phyloP scores from a whole-genome alignment of 345 rosid species.

The Aquilaria malaccensis region DNA sequence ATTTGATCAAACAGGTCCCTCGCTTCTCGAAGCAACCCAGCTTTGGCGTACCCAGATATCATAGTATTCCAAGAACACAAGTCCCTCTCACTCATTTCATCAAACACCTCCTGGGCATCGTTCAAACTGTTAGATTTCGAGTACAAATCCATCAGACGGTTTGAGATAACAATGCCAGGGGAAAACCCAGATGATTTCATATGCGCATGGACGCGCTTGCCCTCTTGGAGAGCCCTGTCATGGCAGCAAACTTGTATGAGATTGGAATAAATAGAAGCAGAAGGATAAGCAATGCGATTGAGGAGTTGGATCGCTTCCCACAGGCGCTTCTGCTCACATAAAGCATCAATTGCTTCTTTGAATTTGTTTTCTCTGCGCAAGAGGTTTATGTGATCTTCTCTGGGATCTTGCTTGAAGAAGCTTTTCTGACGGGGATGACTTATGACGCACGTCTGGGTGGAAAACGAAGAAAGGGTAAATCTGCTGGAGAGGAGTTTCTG shows the following conservation, averaged over 20 bases:
- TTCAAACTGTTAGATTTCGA: slow-evolving; percentile 44
- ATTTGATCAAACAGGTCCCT: slow-evolving; percentile 69
- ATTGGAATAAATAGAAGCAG: slow-evolving; percentile 57
- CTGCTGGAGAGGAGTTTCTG: slow-evolving; percentile 9
- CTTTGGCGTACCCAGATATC: slow-evolving; percentile 53
- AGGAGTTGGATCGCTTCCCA: slow-evolving; percentile 57
- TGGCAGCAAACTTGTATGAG: slow-evolving; percentile 52
- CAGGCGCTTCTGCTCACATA: slow-evolving; percentile 46
- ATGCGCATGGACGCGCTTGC: slow-evolving; percentile 49
- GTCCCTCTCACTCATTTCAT: slow-evolving; percentile 56
- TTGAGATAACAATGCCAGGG: slow-evolving; percentile 56
- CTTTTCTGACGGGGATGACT: slow-evolving; percentile 17
- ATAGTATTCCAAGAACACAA: slow-evolving; percentile 78
- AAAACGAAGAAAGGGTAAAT: slow-evolving; percentile 15
- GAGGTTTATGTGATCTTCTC: slow-evolving; percentile 25
- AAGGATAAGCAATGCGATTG: slow-evolving; percentile 35
- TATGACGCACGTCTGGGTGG: slow-evolving; percentile 20
- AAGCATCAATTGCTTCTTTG: slow-evolving; percentile 55
- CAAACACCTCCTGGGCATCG: slow-evolving; percentile 54
- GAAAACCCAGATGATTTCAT: slow-evolving; percentile 49
- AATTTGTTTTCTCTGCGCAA: slow-evolving; percentile 39
- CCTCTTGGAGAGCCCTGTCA: slow-evolving; percentile 40
- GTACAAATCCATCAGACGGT: slow-evolving; percentile 68
- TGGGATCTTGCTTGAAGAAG: slow-evolving; percentile 32
- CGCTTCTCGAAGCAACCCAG: slow-evolving; percentile 47